A percentile compares a stretch with the other conserved stretches of the same genome.
These are phyloP conservation scores for Hordeum pubiflorum DNA, from an alignment of 202 grass and related monocot species.

Conservation along the genomic window DNA sequence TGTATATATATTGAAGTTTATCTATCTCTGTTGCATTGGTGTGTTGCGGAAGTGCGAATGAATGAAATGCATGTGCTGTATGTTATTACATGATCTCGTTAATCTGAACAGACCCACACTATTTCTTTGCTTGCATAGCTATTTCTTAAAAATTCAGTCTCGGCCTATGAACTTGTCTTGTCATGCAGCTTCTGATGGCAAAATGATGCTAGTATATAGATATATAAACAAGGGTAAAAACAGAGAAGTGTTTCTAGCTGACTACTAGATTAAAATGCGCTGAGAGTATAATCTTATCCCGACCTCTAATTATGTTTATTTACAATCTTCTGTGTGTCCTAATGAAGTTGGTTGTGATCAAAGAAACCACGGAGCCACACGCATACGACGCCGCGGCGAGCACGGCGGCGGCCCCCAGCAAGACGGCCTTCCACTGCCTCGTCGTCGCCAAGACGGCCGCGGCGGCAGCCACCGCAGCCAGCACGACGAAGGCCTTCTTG, in stretches of 20 bases:
- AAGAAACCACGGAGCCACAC: slow-evolving; percentile 36
- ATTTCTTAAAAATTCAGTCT: neutral
- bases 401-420: slow-evolving; percentile 43
- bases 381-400: slow-evolving; percentile 44
- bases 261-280: neutral
- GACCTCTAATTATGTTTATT: neutral
- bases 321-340: slow-evolving; percentile 71
- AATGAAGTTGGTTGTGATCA: slow-evolving; percentile 83
- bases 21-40: neutral
- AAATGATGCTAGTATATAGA: neutral
- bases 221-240: neutral
- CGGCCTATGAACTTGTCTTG: neutral
- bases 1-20: slow-evolving; percentile 20
- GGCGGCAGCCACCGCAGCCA: slow-evolving; percentile 36
- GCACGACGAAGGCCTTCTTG: slow-evolving; percentile 36
- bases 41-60: neutral
- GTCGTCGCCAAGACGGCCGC: slow-evolving; percentile 43
- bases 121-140: neutral
- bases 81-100: neutral
- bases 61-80: neutral
- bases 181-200: neutral
- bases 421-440: slow-evolving; percentile 38
- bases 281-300: neutral
- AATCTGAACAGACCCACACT: neutral
- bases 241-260: neutral